Base-by-base conservation (phyloP, 768 basidiomycete genomes). In the Kwoniella mangroviensis region DNA sequence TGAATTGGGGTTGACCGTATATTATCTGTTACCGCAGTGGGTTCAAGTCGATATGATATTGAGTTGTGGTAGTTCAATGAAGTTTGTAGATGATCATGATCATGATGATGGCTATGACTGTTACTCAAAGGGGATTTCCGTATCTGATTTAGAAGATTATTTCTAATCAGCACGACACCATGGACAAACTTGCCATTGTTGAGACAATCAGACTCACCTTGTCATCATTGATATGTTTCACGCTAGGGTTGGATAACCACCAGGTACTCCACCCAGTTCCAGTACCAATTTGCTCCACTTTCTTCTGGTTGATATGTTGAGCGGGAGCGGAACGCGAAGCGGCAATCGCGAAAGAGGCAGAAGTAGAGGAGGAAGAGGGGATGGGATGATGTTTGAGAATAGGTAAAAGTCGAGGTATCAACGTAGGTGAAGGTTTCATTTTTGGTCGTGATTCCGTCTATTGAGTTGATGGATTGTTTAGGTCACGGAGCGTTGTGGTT, bases 371-470 rank as follows among this genome's bases (percentile, higher is more conserved):
- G 13, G 49, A 7, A 28, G 59, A 12, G 10, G 59, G 5, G 42
- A 43, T 55, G 4, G 59, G 67, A 10, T 28, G 12, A 24, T 68
- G 67, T 51, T 54, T 60, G 40, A 68, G 21, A 40, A 68, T 34
- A 42, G 68, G 63, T 13, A 61, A 24, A 17, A 69, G 45, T 15
- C 68, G 62, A 24, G 68, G 68, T 45, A 69, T 57, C 26, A 69
- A 63, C 13, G 68, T 69, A 17, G 54, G 68, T 41, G 62, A 55
- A 3, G 68, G 68, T 58, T 55, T 63, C 68, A 69, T 69, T 34
- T 62, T 69, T 40, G 49, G 45, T 62, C 45, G 12, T 59, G n/a
- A 13, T 11, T 54, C 21, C 21, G 53, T 21, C 15, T n/a, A 54
- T 19, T 13, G 12, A 54, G 9, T 54, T n/a, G 53, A 19, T 51